phyloP scores from a whole-genome alignment of 768 basidiomycete species.

The Lactarius quietus region DNA sequence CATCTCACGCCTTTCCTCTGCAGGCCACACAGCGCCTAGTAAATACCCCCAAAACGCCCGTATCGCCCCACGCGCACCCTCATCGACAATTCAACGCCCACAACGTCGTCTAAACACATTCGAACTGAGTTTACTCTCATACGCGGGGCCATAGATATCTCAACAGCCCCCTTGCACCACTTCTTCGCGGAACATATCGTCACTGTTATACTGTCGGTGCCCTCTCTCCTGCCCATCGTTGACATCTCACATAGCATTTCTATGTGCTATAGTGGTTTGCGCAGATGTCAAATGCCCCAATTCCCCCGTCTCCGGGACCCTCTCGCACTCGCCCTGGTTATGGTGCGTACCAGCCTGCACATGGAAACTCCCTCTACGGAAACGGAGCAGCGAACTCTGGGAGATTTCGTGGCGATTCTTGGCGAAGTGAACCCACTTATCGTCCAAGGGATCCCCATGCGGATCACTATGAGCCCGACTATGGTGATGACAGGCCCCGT shows the following conservation, averaged over 20 bases:
- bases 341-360: slow-evolving; percentile 50
- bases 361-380: slow-evolving; percentile 36
- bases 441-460: slow-evolving; percentile 32
- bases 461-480: slow-evolving; percentile 18
- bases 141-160: slow-evolving; percentile 1
- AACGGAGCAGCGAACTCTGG: slow-evolving; percentile 43
- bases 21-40: slow-evolving; percentile 8
- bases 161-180: neutral
- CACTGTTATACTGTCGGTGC: neutral
- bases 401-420: slow-evolving; percentile 31
- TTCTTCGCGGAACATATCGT: neutral
- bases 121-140: neutral
- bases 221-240: neutral
- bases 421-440: slow-evolving; percentile 46
- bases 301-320: slow-evolving; percentile 48
- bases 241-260: slow-evolving; percentile 14
- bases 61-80: neutral
- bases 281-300: slow-evolving; percentile 33
- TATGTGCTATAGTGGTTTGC: slow-evolving; percentile 19
- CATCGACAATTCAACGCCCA: too few species aligned
- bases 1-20: slow-evolving; percentile 1
- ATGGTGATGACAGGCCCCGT: slow-evolving; percentile 14
- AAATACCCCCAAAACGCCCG: slow-evolving; percentile 7
- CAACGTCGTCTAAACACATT: neutral
- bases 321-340: slow-evolving; percentile 43